Evolutionary conservation across 2,329 filamentous ascomycete genomes (phyloP), one percentile per base, ranked within the genome.

Genomic region (Sarocladium brachiariae): DNA sequence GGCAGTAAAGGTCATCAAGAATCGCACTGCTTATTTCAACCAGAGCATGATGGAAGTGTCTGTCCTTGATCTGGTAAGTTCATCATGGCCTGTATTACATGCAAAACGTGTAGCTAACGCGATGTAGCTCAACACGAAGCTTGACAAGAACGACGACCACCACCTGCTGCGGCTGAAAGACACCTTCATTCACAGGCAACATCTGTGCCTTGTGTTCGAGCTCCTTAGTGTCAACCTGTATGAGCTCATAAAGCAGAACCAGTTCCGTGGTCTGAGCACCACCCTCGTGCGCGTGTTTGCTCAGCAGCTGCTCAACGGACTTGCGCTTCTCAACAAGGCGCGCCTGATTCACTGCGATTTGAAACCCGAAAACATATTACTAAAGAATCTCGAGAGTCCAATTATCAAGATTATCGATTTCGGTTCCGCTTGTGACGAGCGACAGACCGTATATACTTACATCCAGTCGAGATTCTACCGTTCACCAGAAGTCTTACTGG

Each of bases 11-110:
- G 93, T 99, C 50, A 93, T 99, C 72, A 99, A 99, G 73, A 99
- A 99, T 69, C 85, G 92, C 61, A 99, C 93, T 2, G 93, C 93
- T 33, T 99, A 99, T 68, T 99, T 99, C 74, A 99, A 99, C 65
- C 93, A 99, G 69, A 97, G 93, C 68, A 99, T 99, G 93, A 99
- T 99, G 93, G 93, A 99, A 66, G 93, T 99, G 27, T 99, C 93
- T 2, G 93, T 99, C 21, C 76, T 99, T 52, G 93, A 99, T 68
- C 66, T 99, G 76, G 89, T 95, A 76, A 52, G 81, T 59, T 18
- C 10, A 9, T 5, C n/a, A 18, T 25, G 33, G 5, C 23, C 8
- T 19, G 13, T 10, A 23, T n/a, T 27, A 27, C 16, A 30, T 23
- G 19, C 19, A 4, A 13, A 34, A 27, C 6, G 21, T 8, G 27